Evolutionary conservation across 371 early-diverging fungal species (phyloP).

Genomic region (Apophysomyces elegans): DNA sequence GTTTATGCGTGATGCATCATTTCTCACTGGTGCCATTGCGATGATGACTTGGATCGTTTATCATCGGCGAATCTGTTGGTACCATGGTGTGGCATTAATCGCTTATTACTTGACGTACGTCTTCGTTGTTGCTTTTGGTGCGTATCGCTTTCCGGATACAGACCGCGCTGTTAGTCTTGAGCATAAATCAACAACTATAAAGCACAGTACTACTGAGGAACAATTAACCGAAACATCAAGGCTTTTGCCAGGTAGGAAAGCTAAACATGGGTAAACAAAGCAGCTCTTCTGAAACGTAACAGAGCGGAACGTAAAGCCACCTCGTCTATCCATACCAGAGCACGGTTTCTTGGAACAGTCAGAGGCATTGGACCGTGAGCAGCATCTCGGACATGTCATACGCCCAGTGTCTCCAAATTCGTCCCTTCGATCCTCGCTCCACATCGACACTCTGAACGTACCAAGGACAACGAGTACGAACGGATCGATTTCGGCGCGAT

Average conservation of each 20-base stretch:
- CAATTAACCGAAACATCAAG: constrained; percentile 34
- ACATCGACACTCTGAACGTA: constrained; percentile 34
- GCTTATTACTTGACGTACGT: constrained; percentile 63
- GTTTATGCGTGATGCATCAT: constrained; percentile 73
- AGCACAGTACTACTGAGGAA: constrained; percentile 26
- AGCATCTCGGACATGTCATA: constrained; percentile 48
- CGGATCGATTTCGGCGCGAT: constrained; percentile 42
- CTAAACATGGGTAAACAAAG: constrained; percentile 8
- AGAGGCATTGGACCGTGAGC: constrained; percentile 29
- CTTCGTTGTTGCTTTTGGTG: constrained; percentile 44
- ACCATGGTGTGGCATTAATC: constrained; percentile 61
- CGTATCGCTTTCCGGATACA: constrained; percentile 30
- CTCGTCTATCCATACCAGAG: constrained; percentile 32
- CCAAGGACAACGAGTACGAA: constrained; percentile 40
- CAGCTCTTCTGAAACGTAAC: not conserved
- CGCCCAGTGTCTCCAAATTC: constrained; percentile 47
- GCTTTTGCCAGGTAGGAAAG: constrained; percentile 23
- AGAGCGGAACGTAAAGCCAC: constrained; percentile 17
- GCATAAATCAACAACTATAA: constrained; percentile 28
- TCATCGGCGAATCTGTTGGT: constrained; percentile 64
- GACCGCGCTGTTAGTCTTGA: constrained; percentile 32
- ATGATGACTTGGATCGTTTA: constrained; percentile 64
- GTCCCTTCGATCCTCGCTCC: constrained; percentile 38
- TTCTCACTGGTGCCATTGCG: constrained; percentile 69
- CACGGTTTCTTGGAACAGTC: constrained; percentile 30